A percentile compares a stretch with the other conserved stretches of the same genome.
Conservation (phyloP, 306 rosid genomes). For the Coriaria nepalensis region DNA sequence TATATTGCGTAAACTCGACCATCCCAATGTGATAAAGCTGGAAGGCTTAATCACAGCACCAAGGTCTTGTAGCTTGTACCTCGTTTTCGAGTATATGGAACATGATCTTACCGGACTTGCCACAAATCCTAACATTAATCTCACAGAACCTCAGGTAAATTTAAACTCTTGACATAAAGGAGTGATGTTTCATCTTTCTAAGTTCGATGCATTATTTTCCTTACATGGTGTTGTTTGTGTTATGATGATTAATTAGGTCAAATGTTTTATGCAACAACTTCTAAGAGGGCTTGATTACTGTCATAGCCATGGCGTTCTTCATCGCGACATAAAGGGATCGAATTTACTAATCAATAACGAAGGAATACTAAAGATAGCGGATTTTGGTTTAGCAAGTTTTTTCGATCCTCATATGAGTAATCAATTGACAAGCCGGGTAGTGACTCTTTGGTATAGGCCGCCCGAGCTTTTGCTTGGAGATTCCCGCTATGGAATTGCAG, state of each 20-base stretch:
- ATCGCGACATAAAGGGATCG: slow-evolving; percentile 88
- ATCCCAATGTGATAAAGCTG: slow-evolving; percentile 67
- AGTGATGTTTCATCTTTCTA: too few species aligned
- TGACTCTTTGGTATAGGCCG: slow-evolving; percentile 83
- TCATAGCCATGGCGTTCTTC: slow-evolving; percentile 67
- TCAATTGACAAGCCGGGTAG: slow-evolving; percentile 71
- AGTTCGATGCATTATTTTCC: too few species aligned
- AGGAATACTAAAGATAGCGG: slow-evolving; percentile 73
- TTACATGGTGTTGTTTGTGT: too few species aligned
- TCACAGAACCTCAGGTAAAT: slow-evolving; percentile 70
- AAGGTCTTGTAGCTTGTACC: slow-evolving; percentile 25
- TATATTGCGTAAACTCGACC: slow-evolving; percentile 70
- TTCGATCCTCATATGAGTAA: slow-evolving; percentile 41
- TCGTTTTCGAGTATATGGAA: slow-evolving; percentile 54
- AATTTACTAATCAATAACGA: slow-evolving; percentile 65
- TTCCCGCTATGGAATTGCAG: slow-evolving; percentile 61
- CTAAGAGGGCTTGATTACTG: slow-evolving; percentile 71
- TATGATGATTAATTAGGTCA: slow-evolving; percentile 22
- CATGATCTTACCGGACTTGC: slow-evolving; percentile 85
- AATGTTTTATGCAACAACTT: slow-evolving; percentile 79
- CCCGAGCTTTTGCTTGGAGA: slow-evolving; percentile 83
- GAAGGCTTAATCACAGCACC: slow-evolving; percentile 66
- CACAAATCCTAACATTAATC: slow-evolving; percentile 39
- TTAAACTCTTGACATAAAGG: too few species aligned
- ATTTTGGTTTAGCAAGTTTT: slow-evolving; percentile 70